phyloP scores from a whole-genome alignment of 257 asterid genomes.

The Cordia subcordata region DNA sequence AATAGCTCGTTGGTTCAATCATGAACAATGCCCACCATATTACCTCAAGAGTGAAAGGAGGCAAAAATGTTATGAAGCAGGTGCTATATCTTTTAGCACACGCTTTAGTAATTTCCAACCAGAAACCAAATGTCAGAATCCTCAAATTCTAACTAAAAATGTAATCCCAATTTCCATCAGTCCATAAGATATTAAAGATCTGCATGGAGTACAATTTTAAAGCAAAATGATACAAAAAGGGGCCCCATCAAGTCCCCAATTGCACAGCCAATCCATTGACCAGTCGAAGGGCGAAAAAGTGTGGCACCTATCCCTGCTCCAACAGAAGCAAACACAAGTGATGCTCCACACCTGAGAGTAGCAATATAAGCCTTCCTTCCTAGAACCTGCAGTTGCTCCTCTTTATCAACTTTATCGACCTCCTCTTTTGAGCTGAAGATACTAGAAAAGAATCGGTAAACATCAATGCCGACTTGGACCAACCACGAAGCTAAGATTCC shows the following conservation, averaged over 20 bases:
- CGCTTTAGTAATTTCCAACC: neutral
- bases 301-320: slow-evolving; percentile 88
- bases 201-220: slow-evolving; percentile 33
- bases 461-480: slow-evolving; percentile 73
- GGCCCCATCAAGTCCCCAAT: slow-evolving; percentile 87
- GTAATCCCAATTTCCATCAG: neutral
- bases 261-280: slow-evolving; percentile 95
- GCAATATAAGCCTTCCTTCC: slow-evolving; percentile 49
- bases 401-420: slow-evolving; percentile 22
- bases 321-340: slow-evolving; percentile 74
- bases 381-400: slow-evolving; percentile 33
- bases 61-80: neutral
- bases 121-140: neutral
- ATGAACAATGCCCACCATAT: neutral
- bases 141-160: neutral
- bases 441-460: slow-evolving; percentile 49
- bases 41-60: neutral
- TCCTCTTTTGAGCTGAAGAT: slow-evolving; percentile 33
- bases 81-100: neutral
- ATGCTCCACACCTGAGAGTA: slow-evolving; percentile 57
- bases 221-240: slow-evolving; percentile 43
- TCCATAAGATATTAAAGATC: slow-evolving; percentile 23
- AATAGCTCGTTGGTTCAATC: no score
- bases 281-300: slow-evolving; percentile 61
- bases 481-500: slow-evolving; percentile 89